These are phyloP conservation scores for Gloeophyllum trabeum DNA, from an alignment of 768 basidiomycete genomes.

Conservation along the genomic window DNA sequence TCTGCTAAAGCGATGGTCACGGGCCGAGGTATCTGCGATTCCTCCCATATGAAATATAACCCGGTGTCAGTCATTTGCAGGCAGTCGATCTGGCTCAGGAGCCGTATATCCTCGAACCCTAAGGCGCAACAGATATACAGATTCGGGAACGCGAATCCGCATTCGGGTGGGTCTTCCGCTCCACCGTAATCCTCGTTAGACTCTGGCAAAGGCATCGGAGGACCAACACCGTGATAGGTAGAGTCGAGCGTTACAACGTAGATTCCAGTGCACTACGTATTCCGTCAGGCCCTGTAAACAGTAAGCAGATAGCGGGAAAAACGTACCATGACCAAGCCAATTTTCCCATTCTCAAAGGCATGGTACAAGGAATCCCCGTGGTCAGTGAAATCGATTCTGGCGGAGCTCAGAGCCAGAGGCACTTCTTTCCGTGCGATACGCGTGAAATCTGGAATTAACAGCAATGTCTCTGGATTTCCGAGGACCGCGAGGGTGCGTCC, in stretches of 20 bases:
- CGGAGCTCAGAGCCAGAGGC: conserved; percentile 8
- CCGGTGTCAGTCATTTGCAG: conserved; percentile 17
- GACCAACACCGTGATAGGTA: conserved; percentile 8
- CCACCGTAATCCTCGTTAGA: conserved; percentile 3
- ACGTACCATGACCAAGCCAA: conserved; percentile 16
- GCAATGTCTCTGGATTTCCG: conserved; percentile 10
- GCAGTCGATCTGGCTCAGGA: conserved; percentile 12
- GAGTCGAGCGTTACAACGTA: conserved; percentile 15
- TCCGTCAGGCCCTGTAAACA: too few relatives aligned
- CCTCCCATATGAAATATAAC: conserved; percentile 15
- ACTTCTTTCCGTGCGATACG: conserved; percentile 14
- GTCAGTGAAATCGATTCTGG: conserved; percentile 10
- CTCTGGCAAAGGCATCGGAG: conserved; percentile 3
- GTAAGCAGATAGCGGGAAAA: background rate
- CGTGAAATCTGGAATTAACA: conserved; percentile 23
- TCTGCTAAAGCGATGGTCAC: background rate
- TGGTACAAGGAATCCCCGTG: conserved; percentile 14
- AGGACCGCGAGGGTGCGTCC: conserved; percentile 23
- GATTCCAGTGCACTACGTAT: conserved; percentile 13
- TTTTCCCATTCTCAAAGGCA: conserved; percentile 16
- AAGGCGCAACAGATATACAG: conserved; percentile 8
- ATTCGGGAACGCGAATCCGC: conserved; percentile 9
- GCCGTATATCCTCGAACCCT: conserved; percentile 1
- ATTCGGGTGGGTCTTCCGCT: too few relatives aligned
- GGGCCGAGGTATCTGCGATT: conserved; percentile 3